Evolutionary conservation across 1,284 basidiomycete species (phyloP).

Genomic region (Ceratobasidium sp.): DNA sequence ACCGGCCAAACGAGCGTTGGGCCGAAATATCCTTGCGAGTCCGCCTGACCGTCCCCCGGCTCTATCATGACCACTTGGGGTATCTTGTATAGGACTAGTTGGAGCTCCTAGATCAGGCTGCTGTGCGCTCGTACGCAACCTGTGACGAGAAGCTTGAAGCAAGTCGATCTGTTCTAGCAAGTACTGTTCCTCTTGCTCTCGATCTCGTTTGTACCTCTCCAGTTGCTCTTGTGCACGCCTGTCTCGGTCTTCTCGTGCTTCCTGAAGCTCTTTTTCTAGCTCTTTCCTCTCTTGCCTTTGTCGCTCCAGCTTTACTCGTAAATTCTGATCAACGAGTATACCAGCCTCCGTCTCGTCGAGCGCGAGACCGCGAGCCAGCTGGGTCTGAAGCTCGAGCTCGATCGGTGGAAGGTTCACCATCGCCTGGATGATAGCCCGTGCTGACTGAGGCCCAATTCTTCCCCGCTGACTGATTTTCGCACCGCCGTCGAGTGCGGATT

Average conservation of each 20-base stretch:
- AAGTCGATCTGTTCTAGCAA: constrained; percentile 2
- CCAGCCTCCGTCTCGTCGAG: constrained; percentile 33
- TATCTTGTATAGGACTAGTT: too few species aligned
- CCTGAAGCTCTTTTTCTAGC: constrained; percentile 28
- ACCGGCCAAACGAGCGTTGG: neutral
- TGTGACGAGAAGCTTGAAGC: constrained; percentile 1
- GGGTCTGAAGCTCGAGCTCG: constrained; percentile 11
- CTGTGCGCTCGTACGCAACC: neutral
- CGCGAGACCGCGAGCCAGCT: neutral
- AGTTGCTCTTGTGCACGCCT: constrained; percentile 33
- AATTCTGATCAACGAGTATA: constrained; percentile 26
- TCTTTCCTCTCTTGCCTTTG: constrained; percentile 21
- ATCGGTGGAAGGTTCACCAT: neutral
- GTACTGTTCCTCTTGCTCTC: constrained; percentile 1
- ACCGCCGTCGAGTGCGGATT: constrained; percentile 51
- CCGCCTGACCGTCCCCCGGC: neutral
- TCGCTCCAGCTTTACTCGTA: constrained; percentile 17
- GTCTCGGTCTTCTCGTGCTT: constrained; percentile 22
- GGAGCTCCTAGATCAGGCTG: neutral
- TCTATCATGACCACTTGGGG: neutral
- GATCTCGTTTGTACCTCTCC: constrained; percentile 19
- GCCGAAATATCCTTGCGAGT: neutral
- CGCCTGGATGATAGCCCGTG: neutral
- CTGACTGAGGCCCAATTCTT: constrained; percentile 11
- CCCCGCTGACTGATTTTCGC: constrained; percentile 49